Percentiles rank a stretch among this genome's conserved stretches.
These are phyloP conservation scores for Oropetium thomaeum DNA, from an alignment of 176 grass and related monocot species.

Conservation along the genomic window DNA sequence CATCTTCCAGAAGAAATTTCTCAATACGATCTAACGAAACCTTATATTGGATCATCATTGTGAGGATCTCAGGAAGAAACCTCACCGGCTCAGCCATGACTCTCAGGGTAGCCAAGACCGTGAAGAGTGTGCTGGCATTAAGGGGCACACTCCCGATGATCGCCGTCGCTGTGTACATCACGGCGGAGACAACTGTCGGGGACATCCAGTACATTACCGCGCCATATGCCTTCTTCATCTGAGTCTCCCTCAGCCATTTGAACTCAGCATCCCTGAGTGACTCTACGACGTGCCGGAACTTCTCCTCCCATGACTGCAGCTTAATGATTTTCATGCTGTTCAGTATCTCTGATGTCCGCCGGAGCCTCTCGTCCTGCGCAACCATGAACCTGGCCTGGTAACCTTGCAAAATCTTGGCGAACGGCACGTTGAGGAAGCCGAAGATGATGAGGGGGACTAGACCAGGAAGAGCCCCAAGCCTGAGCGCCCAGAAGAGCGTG, in stretches of 20 bases:
- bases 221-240: conserved; percentile 80
- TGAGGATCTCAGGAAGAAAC: conserved; percentile 72
- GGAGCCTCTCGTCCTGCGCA: conserved; percentile 72
- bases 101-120: conserved; percentile 63
- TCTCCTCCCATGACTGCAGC: conserved; percentile 88
- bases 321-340: conserved; percentile 99
- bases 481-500: conserved; percentile 74
- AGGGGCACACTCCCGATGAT: conserved; percentile 61
- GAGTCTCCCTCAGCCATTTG: conserved; percentile 61
- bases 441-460: conserved; percentile 67
- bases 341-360: conserved; percentile 71
- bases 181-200: conserved; percentile 67
- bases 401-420: conserved; percentile 64
- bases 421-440: conserved; percentile 72
- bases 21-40: conserved; percentile 80
- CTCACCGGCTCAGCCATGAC: conserved; percentile 89
- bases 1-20: conserved; percentile 75
- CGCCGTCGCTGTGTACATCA: conserved; percentile 66
- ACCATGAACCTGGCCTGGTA: conserved; percentile 84
- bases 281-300: conserved; percentile 47
- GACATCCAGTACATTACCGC: conserved; percentile 80
- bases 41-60: conserved; percentile 86
- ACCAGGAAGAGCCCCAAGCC: conserved; percentile 67
- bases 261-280: conserved; percentile 75
- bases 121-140: conserved; percentile 80